These are phyloP conservation scores for Dactylonectria estremocensis DNA, from an alignment of 2,329 filamentous ascomycete species.

Conservation along the genomic window DNA sequence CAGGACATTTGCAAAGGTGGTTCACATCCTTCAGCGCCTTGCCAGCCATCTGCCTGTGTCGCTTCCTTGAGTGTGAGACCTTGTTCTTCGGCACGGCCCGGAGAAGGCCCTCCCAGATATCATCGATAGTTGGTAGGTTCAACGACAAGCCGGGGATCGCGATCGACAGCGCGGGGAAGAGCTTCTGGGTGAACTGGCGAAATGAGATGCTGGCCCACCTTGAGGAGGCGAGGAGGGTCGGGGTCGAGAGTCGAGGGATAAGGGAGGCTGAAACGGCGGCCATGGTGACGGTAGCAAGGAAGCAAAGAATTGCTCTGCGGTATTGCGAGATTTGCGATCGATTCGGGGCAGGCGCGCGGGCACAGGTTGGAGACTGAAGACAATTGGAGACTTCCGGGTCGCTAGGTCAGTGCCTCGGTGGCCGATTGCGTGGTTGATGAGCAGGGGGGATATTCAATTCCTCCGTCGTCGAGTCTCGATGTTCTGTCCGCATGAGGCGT, in stretches of 20 bases:
- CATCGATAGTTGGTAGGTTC: constrained; percentile 72
- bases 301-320: constrained; percentile 28
- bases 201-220: constrained; percentile 62
- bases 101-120: constrained; percentile 93
- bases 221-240: constrained; percentile 58
- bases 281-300: constrained; percentile 56
- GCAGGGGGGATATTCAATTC: constrained; percentile 24
- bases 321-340: constrained; percentile 28
- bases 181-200: constrained; percentile 62
- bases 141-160: constrained; percentile 74
- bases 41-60: constrained; percentile 93
- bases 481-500: constrained; percentile 43
- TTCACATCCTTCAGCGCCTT: constrained; percentile 95
- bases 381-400: neutral
- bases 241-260: constrained; percentile 68
- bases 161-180: constrained; percentile 69
- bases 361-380: neutral
- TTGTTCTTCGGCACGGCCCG: constrained; percentile 98
- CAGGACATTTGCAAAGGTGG: constrained; percentile 88
- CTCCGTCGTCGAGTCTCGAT: constrained; percentile 38
- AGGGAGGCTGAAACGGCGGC: constrained; percentile 63
- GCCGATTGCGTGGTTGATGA: constrained; percentile 27
- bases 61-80: constrained; percentile 96
- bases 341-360: constrained; percentile 17
- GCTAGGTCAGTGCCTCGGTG: constrained; percentile 4